These are phyloP conservation scores for Alternaria burnsii DNA, from an alignment of 2,329 filamentous ascomycete species.

Conservation along the genomic window DNA sequence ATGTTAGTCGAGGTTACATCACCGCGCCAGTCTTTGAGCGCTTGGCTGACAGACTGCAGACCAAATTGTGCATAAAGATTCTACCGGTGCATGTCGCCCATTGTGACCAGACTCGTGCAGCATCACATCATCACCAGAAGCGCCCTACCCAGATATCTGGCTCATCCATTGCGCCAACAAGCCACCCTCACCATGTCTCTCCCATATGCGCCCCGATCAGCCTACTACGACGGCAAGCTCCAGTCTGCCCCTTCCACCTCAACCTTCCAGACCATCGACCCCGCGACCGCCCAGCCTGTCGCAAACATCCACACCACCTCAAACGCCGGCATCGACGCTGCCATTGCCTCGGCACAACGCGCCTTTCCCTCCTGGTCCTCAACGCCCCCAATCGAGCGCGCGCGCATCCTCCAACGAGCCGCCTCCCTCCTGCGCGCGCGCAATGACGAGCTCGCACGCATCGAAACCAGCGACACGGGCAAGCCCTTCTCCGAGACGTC, in stretches of 20 bases:
- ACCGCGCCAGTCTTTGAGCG: background rate
- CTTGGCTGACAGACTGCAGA: conserved; percentile 12
- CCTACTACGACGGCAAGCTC: conserved; percentile 77
- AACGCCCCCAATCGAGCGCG: conserved; percentile 76
- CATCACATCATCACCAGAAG: background rate
- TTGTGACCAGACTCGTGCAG: conserved; percentile 7
- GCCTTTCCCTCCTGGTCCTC: conserved; percentile 81
- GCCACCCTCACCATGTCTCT: conserved; percentile 38
- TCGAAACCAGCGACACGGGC: conserved; percentile 86
- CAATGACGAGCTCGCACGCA: conserved; percentile 79
- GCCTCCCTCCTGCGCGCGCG: conserved; percentile 75
- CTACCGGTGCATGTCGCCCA: background rate
- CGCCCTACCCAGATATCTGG: background rate
- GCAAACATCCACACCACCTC: conserved; percentile 78
- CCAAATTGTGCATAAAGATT: conserved; percentile 2
- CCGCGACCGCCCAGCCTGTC: conserved; percentile 72
- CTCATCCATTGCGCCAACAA: conserved; percentile 4
- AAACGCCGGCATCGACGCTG: conserved; percentile 71
- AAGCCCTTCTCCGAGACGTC: conserved; percentile 87
- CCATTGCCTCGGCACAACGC: conserved; percentile 72
- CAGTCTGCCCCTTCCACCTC: conserved; percentile 68
- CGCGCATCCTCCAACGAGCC: conserved; percentile 79
- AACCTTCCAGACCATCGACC: conserved; percentile 77
- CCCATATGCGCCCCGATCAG: conserved; percentile 65
- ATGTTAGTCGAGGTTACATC: conserved; percentile 12